Evolutionary conservation across 169 alveolate genomes (phyloP).

Genomic region (Plasmodium yoelii): DNA sequence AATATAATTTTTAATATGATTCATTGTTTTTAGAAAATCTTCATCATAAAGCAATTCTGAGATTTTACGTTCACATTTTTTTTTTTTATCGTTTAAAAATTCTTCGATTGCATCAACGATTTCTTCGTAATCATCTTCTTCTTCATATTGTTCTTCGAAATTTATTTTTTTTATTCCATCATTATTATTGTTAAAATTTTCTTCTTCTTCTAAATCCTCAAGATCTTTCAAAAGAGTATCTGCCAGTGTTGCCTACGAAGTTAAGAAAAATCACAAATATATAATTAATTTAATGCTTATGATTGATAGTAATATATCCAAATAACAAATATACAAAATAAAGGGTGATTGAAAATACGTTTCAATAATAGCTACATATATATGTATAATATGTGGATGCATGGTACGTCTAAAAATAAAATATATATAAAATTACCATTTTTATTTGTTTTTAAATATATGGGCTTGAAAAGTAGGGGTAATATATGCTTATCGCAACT

Average conservation of each 20-base stretch:
- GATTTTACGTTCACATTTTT: constrained; percentile 79
- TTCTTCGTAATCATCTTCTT: constrained; percentile 83
- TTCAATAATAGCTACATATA: no score
- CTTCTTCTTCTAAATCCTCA: constrained; percentile 82
- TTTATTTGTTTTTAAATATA: no score
- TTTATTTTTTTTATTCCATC: constrained; percentile 8
- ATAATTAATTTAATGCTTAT: no score
- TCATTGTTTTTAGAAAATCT: constrained; percentile 28
- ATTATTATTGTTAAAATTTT: not conserved
- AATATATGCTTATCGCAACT: no score
- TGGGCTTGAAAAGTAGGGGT: no score
- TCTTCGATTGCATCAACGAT: constrained; percentile 86
- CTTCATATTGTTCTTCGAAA: constrained; percentile 14
- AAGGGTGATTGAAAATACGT: no score
- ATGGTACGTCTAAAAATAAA: no score
- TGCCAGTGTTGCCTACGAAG: constrained; percentile 82
- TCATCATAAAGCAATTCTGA: constrained; percentile 30
- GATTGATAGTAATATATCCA: no score
- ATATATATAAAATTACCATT: no score
- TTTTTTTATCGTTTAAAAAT: constrained; percentile 78
- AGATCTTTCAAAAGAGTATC: constrained; percentile 84
- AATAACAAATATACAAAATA: no score
- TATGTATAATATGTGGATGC: no score
- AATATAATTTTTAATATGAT: constrained; percentile 31
- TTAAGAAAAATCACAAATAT: not conserved